Base-by-base conservation (phyloP, 192 early-diverging fungal species). In the Umbelopsis sp. region DNA sequence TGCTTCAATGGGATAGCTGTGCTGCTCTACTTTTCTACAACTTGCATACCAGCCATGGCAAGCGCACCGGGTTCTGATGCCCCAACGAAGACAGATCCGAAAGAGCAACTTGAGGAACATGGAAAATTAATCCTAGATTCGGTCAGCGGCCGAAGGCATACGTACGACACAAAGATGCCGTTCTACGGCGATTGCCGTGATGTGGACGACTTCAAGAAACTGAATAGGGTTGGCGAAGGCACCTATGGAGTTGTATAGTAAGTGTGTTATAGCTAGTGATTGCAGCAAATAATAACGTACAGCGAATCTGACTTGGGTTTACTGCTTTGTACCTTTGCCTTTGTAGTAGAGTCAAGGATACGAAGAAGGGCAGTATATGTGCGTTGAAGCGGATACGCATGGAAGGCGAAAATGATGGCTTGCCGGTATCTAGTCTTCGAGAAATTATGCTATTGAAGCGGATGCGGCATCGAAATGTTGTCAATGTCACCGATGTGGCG, bases 221-320 rank as follows among this genome's bases (percentile, higher is more conserved):
- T 96, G 8, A 94, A 93, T 76, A 84, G 94, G 27, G 82, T 97
- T 20, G 95, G 95, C 47, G 94, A 97, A 75, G 94, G 95, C 41
- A 96, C 94, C 11, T 96, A 96, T 80, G 95, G 95, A 18, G 89
- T 97, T 48, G 95, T 95, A 10, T 95, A 95, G 82, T 83, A 81
- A 74, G 87, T 76, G 21, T 68, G 27, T 30, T 30, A 30, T 30
- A 30, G n/a, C 27, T 1, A 30, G 27, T 30, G 27, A 30, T 30
- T 30, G 27, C 27, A 30, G 27, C 27, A 2, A 3, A 30, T 30
- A 30, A 30, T 3, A 30, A 30, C 37, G 9, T 4, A 6, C 15
- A 12, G 30, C 21, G 13, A 18, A 4, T 35, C 21, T 13, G 9
- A 10, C 12, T 25, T 7, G 52, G 13, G 49, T 15, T 15, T 55